A percentile compares a stretch with the other conserved stretches of the same genome.
phyloP scores from a whole-genome alignment of 2,329 filamentous ascomycete genomes.

The Dichotomopilus funicola region DNA sequence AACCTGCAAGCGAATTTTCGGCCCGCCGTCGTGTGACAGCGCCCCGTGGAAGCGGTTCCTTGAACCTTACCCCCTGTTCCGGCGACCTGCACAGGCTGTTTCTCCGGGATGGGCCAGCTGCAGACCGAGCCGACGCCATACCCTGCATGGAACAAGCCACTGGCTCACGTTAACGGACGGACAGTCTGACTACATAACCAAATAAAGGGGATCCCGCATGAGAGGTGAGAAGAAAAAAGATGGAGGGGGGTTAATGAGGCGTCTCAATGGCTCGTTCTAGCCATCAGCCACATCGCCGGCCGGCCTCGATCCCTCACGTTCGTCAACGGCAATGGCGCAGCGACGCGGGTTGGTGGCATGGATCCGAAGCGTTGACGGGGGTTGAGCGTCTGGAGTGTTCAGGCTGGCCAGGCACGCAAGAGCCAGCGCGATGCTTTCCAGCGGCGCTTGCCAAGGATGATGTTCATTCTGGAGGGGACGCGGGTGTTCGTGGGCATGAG shows the following conservation, averaged over 20 bases:
- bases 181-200: too few species aligned
- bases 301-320: not conserved
- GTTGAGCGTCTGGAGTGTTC: too few species aligned
- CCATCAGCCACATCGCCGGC: not conserved
- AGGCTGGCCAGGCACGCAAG: too few species aligned
- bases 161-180: too few species aligned
- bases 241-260: constrained; percentile 8
- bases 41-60: not conserved
- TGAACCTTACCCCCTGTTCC: not conserved
- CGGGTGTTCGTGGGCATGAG: not conserved
- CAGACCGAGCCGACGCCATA: constrained; percentile 9
- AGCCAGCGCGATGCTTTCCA: not conserved
- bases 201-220: too few species aligned
- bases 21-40: constrained; percentile 16
- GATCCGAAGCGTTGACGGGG: too few species aligned
- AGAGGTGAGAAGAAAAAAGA: not conserved
- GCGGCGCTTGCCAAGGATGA: constrained; percentile 13
- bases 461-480: constrained; percentile 6
- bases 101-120: constrained; percentile 13
- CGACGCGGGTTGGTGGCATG: too few species aligned
- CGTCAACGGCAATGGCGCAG: too few species aligned
- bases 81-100: too few species aligned
- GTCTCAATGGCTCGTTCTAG: constrained; percentile 1
- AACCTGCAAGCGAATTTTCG: constrained; percentile 11
- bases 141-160: constrained; percentile 11